Conservation (phyloP, 2,329 filamentous ascomycete species). For the Aspergillus aculeatinus region DNA sequence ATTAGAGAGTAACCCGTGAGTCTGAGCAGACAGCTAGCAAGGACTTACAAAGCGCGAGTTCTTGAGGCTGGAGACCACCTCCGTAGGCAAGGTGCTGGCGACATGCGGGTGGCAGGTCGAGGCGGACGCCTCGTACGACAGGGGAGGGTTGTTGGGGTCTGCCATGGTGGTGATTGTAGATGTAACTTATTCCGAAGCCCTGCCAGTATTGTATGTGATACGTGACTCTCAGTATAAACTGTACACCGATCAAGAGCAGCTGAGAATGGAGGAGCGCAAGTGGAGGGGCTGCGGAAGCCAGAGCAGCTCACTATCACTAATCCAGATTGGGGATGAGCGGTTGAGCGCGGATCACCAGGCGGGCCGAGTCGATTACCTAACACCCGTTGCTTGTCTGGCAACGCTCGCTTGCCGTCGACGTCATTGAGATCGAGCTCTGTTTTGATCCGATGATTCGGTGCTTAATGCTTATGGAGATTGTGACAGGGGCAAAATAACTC, state of each 20-base stretch:
- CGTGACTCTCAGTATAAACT: no score
- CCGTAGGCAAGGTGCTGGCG: conserved; percentile 69
- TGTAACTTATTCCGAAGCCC: background rate
- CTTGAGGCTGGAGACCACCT: conserved; percentile 87
- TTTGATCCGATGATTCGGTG: background rate
- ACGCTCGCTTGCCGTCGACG: conserved; percentile 5
- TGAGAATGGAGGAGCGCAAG: conserved; percentile 1
- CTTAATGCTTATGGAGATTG: background rate
- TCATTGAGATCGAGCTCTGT: conserved; percentile 5
- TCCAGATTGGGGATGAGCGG: conserved; percentile 1
- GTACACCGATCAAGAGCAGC: background rate
- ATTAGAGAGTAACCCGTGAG: conserved; percentile 8
- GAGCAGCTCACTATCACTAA: conserved; percentile 1
- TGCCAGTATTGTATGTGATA: background rate
- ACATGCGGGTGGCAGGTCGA: conserved; percentile 69
- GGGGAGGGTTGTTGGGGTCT: conserved; percentile 60
- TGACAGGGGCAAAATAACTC: background rate
- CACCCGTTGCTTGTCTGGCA: background rate
- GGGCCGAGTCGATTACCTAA: conserved; percentile 7
- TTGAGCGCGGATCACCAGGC: conserved; percentile 12
- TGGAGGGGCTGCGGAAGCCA: background rate
- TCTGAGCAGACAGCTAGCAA: conserved; percentile 21
- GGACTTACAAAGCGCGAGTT: conserved; percentile 85
- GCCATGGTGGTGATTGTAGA: conserved; percentile 35
- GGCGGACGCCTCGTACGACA: conserved; percentile 73